Evolutionary conservation across 768 basidiomycete species (phyloP).

Genomic region (Russula sp.): DNA sequence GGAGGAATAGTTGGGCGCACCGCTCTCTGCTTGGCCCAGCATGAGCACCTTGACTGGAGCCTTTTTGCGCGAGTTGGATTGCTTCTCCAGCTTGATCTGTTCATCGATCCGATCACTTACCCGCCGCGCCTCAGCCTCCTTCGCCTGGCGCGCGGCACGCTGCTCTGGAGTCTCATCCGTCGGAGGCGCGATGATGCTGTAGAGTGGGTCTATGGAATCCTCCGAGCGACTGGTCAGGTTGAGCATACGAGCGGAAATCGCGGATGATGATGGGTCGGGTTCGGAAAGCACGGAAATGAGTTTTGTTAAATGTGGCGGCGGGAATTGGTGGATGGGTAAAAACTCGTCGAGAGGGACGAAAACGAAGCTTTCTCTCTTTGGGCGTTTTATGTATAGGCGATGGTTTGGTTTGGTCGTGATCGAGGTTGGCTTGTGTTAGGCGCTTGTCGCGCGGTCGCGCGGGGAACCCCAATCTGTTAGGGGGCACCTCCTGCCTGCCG

Average conservation of each 20-base stretch:
- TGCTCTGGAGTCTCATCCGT: constrained; percentile 19
- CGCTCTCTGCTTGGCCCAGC: constrained; percentile 22
- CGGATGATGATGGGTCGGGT: not conserved
- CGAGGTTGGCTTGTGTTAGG: not conserved
- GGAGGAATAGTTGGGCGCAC: not conserved
- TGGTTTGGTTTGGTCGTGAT: not conserved
- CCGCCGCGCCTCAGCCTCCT: constrained; percentile 23
- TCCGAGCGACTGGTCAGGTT: not conserved
- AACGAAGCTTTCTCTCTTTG: not conserved
- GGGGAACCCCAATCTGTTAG: not conserved
- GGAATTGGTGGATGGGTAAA: not conserved
- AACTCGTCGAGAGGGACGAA: not conserved
- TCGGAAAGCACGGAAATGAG: not conserved
- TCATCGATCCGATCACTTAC: constrained; percentile 25
- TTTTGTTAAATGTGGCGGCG: no score
- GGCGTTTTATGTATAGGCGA: constrained; percentile 2
- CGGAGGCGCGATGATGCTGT: not conserved
- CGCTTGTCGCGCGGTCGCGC: not conserved
- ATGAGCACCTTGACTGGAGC: constrained; percentile 24
- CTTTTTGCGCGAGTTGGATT: constrained; percentile 19
- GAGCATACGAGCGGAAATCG: constrained; percentile 4
- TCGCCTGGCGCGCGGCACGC: constrained; percentile 19
- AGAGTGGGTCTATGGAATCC: not conserved
- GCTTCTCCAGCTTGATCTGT: constrained; percentile 19
- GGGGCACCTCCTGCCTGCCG: not conserved